A percentile compares a stretch with the other conserved stretches of the same genome.
Evolutionary conservation across 257 asterid genomes (phyloP).

Genomic region (Solanum lignicaule): DNA sequence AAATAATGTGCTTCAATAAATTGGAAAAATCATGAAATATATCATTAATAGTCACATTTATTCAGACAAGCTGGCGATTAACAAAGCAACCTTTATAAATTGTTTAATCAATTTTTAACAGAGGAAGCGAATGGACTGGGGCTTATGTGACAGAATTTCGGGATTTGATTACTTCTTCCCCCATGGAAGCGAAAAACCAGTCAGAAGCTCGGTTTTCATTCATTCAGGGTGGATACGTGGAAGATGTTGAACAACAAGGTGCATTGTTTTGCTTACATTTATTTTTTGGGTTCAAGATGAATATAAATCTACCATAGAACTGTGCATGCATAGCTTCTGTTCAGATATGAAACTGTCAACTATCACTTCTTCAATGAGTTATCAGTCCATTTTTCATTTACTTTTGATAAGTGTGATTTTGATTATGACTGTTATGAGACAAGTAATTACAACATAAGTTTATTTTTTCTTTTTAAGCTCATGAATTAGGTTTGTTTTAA

Average conservation of each 20-base stretch:
- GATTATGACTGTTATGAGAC: neutral
- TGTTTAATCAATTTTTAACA: slow-evolving; percentile 10
- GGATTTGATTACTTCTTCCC: slow-evolving; percentile 57
- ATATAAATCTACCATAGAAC: neutral
- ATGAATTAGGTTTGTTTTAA: neutral
- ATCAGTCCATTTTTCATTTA: neutral
- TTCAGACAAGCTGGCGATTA: neutral
- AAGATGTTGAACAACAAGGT: slow-evolving; percentile 66
- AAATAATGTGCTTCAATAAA: neutral
- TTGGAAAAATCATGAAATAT: neutral
- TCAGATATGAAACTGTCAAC: neutral
- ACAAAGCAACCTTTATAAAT: neutral
- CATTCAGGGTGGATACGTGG: slow-evolving; percentile 77
- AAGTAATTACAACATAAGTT: neutral
- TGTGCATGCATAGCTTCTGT: neutral
- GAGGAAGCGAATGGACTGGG: slow-evolving; percentile 94
- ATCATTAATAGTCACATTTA: neutral
- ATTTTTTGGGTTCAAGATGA: neutral
- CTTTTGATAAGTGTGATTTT: neutral
- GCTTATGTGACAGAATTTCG: slow-evolving; percentile 60
- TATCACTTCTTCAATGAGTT: neutral
- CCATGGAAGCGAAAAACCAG: slow-evolving; percentile 28
- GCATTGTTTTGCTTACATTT: neutral
- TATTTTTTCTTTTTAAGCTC: neutral
- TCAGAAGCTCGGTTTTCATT: slow-evolving; percentile 85